Evolutionary conservation across 805 yeast species (phyloP).

Genomic region (Metschnikowia vanudenii): DNA sequence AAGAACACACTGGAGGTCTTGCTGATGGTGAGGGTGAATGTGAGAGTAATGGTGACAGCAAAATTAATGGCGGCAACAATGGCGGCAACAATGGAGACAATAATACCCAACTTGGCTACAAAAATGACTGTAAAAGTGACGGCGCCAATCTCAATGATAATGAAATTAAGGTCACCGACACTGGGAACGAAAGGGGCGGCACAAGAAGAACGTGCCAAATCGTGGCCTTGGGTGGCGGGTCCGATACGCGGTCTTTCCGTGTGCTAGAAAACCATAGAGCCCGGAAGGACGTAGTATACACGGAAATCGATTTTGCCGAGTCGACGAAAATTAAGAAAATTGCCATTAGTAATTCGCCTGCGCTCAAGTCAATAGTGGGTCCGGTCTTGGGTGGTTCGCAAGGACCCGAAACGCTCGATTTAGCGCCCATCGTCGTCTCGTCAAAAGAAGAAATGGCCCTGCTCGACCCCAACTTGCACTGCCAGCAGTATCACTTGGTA

Average conservation of each 20-base stretch:
- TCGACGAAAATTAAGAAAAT: conserved; percentile 51
- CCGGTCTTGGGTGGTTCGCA: background rate
- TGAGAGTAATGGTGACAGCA: background rate
- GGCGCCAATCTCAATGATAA: background rate
- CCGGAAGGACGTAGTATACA: conserved; percentile 27
- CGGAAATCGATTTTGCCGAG: conserved; percentile 65
- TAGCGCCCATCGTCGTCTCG: conserved; percentile 5
- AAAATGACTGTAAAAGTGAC: background rate
- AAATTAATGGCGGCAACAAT: too few species aligned
- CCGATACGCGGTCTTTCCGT: conserved; percentile 67
- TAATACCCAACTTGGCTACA: too few species aligned
- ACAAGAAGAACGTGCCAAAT: conserved; percentile 41
- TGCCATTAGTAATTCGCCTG: conserved; percentile 38
- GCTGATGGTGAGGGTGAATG: background rate
- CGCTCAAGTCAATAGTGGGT: conserved; percentile 28
- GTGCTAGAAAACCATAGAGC: conserved; percentile 33
- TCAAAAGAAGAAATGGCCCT: conserved; percentile 25
- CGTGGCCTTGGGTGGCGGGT: conserved; percentile 77
- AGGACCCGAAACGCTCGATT: background rate
- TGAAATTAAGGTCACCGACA: too few species aligned
- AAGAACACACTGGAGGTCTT: conserved; percentile 15
- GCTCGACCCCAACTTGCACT: conserved; percentile 31
- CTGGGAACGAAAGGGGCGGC: too few species aligned
- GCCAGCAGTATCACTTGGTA: conserved; percentile 48
- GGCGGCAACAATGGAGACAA: too few species aligned